Percentiles rank a stretch among this genome's conserved stretches.
phyloP scores from a whole-genome alignment of 2,329 filamentous ascomycete species.

The Calycina herbarum region DNA sequence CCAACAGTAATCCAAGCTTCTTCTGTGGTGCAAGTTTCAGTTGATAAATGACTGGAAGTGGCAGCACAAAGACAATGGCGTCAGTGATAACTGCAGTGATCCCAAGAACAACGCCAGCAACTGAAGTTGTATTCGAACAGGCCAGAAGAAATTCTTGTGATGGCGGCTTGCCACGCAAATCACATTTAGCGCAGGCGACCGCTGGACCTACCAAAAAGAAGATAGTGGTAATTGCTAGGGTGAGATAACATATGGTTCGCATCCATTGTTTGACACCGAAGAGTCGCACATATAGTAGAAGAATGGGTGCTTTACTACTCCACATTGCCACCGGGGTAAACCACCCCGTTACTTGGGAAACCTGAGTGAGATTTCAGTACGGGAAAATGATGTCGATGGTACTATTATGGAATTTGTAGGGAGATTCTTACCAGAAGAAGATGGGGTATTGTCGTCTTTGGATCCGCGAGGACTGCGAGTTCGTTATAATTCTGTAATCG shows the following conservation, averaged over 20 bases:
- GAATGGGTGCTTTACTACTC: conserved; percentile 2
- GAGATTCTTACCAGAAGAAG: background rate
- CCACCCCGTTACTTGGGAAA: background rate
- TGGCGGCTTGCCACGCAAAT: background rate
- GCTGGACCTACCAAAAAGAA: background rate
- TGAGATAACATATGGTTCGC: background rate
- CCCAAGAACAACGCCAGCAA: background rate
- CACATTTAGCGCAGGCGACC: background rate
- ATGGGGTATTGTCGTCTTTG: background rate
- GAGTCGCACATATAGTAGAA: background rate
- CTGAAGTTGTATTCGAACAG: background rate
- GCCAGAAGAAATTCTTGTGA: background rate
- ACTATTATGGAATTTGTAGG: background rate
- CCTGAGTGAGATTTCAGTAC: background rate
- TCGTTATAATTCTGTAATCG: too few relatives aligned
- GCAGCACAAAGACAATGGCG: conserved; percentile 1
- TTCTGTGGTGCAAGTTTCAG: background rate
- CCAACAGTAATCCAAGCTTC: background rate
- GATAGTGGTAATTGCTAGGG: background rate
- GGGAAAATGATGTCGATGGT: background rate
- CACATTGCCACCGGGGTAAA: background rate
- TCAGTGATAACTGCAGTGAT: background rate
- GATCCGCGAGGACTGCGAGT: background rate
- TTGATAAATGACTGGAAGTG: background rate
- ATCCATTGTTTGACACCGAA: background rate